Base-by-base conservation (phyloP, 1,139 yeast species). In the Scheffersomyces insectosa region DNA sequence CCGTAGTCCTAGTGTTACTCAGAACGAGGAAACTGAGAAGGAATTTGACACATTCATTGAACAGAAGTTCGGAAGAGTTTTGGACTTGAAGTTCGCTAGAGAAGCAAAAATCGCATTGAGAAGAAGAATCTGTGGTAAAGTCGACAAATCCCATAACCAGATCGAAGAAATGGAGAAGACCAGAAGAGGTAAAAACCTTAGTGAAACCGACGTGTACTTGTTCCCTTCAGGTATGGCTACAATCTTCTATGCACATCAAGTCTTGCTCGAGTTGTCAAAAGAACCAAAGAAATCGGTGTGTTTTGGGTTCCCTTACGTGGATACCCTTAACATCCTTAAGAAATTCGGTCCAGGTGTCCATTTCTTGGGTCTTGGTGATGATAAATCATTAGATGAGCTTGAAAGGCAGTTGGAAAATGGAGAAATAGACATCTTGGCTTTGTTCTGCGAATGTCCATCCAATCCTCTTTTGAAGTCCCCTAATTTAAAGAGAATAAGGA, bases 221-320 rank as follows among this genome's bases (percentile, higher is more conserved):
- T 90, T 77, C 57, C 95, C 97, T 10, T 75, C 91, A 1, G 99
- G 99, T 12, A 93, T 93, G 98, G 86, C 97, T 2, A 74, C 96
- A 1, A 87, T 93, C 36, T 93, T 86, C 68, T 79, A 80, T 45
- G 88, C 97, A 0, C 97, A 91, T 59, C 79, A 85, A 49, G 76
- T 87, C 2, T 60, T 84, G 20, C 65, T 89, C 49, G 65, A 71
- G 12, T 49, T 56, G 5, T 50, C 48, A 12, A 40, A 45, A 27
- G 55, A 65, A 3, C 71, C 72, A 33, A 73, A 77, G 51, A 88
- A 88, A 62, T 83, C 95, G 0, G 95, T 90, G 1, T 87, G 96
- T 66, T 90, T 87, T 65, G 98, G 99, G 0, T 90, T 91, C 65
- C 97, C 98, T 5, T 93, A 91, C 62, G 95, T 88, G 27, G 99